Conservation (phyloP, 2,329 filamentous ascomycete species). For the Lizonia empirigonia region DNA sequence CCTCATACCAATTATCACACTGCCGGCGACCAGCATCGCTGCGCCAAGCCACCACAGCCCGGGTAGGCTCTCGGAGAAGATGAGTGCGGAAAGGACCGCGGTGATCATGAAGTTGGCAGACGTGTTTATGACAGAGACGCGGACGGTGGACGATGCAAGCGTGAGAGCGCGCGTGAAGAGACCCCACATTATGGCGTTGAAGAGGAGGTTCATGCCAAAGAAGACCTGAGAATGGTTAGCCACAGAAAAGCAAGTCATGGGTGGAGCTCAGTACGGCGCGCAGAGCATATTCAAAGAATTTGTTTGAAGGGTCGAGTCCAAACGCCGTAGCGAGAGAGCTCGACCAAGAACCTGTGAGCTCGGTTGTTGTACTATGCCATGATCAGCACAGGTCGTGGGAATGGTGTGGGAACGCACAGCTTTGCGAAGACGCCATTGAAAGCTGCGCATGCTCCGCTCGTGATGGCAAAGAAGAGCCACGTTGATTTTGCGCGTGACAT, state of each 20-base stretch:
- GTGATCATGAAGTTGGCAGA: constrained; percentile 82
- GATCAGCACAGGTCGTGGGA: constrained; percentile 17
- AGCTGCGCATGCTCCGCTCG: constrained; percentile 77
- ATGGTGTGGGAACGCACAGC: constrained; percentile 60
- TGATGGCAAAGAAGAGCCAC: constrained; percentile 70
- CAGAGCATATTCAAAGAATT: constrained; percentile 57
- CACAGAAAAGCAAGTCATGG: background rate
- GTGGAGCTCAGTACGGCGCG: constrained; percentile 50
- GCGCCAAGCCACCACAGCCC: constrained; percentile 80
- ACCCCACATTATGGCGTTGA: constrained; percentile 84
- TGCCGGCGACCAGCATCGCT: constrained; percentile 72
- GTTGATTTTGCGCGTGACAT: constrained; percentile 29
- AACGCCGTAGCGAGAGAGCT: constrained; percentile 56
- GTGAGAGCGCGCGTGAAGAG: constrained; percentile 81
- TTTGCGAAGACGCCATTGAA: constrained; percentile 86
- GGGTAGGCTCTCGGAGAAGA: constrained; percentile 75
- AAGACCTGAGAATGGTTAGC: constrained; percentile 61
- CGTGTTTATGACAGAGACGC: constrained; percentile 82
- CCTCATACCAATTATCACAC: constrained; percentile 76
- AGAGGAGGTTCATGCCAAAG: constrained; percentile 74
- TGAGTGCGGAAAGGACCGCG: constrained; percentile 69
- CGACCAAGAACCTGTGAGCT: constrained; percentile 61
- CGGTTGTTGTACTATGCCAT: constrained; percentile 61
- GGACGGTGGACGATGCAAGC: constrained; percentile 73
- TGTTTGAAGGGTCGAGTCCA: constrained; percentile 53